Evolutionary conservation across 2,329 filamentous ascomycete genomes (phyloP), one percentile per base, ranked within the genome.

Genomic region (Blastomyces percursus): DNA sequence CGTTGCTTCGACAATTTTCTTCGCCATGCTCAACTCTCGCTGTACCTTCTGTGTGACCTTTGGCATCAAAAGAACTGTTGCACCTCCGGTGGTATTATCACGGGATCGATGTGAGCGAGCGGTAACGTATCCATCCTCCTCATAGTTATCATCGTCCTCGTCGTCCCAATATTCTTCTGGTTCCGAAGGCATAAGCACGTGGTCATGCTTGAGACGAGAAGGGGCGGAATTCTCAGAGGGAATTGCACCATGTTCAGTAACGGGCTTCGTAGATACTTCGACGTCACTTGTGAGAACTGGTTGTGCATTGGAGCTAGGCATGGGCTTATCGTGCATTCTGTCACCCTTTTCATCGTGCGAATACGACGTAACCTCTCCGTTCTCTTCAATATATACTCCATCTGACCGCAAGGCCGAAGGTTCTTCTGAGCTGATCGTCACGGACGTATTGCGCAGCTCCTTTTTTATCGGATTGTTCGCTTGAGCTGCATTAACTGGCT

Each of bases 31-130:
- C 50, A 97, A 80, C 76, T 97, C 91, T 46, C 84, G 83, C 70
- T 85, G 81, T 44, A 86, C 82, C 68, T 86, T 87, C 65, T 83
- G 80, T 32, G 86, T 90, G 66, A 88, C 77, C 67, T 84, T 85
- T 11, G 93, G 93, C 44, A 87, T 86, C 6, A 95, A 79, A 58
- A 96, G 78, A 27, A 83, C 81, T 5, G 84, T 86, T 9, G 82
- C 80, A 42, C 81, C 84, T 21, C 83, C 82, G 35, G 85, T 88
- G 54, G 89, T 89, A 68, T 89, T 88, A 59, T 91, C 90, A 66
- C 86, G 85, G 12, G 90, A 91, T 68, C 88, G 86, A 48, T 89
- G 86, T 2, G 90, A 94, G 30, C 86, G 86, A 63, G 89, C 90
- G 27, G 89, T 92, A 63, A 88, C 88, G 68, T 86, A 87, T 27